Evolutionary conservation across 257 asterid species (phyloP), one percentile per base, ranked within the genome.

Genomic region (Echites panduratus): DNA sequence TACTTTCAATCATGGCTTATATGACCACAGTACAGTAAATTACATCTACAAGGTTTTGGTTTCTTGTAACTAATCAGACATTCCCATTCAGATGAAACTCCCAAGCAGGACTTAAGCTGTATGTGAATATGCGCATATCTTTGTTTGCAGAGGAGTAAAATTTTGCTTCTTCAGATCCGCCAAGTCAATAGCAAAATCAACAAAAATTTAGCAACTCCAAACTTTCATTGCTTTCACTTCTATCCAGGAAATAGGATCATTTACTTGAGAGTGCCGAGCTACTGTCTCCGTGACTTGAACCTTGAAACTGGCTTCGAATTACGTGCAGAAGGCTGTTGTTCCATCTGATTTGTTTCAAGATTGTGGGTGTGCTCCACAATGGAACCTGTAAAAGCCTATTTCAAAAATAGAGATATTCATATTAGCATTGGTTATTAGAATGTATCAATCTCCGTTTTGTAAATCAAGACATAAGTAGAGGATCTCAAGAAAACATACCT

Each of bases 291-390:
- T 90, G 84, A 85, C 87, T 79, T 94, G 83, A 91, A 91, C 81
- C 95, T 90, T 29, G 98, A 94, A 68, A 91, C 89, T 0, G 93
- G 97, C 85, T 82, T 94, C 38, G 92, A 80, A 80, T 83, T 72
- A 61, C 61, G 85, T 41, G 76, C 68, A 73, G 78, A 83, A 24
- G 80, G 59, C 71, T 64, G 81, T 72, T 71, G n/a, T n/a, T n/a
- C 88, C 1, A 58, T 79, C 8, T 80, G 74, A 48, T 80, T 81
- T 49, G 9, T 79, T 24, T 84, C 87, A 17, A 87, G 63, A 69
- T 88, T 80, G 59, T 62, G 82, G 38, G 83, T 38, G 29, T 53
- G 96, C 83, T 93, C 97, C 5, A 93, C 81, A 43, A 89, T 88
- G 11, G 91, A 78, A 69, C 95, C 91, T 38, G 89, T 88, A 77